These are phyloP conservation scores for Candida tammaniensis DNA, from an alignment of 805 yeast species.

Conservation along the genomic window DNA sequence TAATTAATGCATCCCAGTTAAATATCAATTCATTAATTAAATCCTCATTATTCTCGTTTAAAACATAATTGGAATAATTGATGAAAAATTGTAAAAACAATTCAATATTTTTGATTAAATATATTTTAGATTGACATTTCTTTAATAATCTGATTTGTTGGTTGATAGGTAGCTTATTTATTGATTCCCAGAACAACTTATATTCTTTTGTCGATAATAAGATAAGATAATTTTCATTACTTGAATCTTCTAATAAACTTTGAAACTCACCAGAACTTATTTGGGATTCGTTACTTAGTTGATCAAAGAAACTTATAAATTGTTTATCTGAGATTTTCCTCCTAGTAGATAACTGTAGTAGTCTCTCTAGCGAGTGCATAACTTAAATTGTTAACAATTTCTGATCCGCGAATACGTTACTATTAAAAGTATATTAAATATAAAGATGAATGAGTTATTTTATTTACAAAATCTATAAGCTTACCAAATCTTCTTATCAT, in stretches of 20 bases:
- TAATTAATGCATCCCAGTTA: constrained; percentile 10
- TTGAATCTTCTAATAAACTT: constrained; percentile 21
- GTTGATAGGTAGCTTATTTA: constrained; percentile 9
- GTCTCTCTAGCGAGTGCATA: constrained; percentile 2
- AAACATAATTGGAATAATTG: constrained; percentile 8
- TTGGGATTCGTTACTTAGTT: constrained; percentile 20
- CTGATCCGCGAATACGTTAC: too few relatives aligned
- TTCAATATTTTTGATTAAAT: constrained; percentile 7
- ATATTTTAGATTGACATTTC: constrained; percentile 8
- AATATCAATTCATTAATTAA: constrained; percentile 14
- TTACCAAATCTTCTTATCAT: constrained; percentile 13
- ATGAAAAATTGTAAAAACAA: constrained; percentile 7
- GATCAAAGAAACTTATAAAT: constrained; percentile 26
- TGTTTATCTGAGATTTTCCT: constrained; percentile 18
- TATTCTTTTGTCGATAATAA: constrained; percentile 4
- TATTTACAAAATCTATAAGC: too few relatives aligned
- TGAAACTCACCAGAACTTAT: constrained; percentile 24
- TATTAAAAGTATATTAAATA: too few relatives aligned
- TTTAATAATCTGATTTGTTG: constrained; percentile 13
- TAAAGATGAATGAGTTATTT: too few relatives aligned
- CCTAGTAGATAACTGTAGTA: constrained; percentile 11
- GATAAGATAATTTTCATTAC: constrained; percentile 12
- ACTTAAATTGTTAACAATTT: too few relatives aligned
- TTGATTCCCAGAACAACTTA: constrained; percentile 10
- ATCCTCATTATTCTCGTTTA: constrained; percentile 11